Evolutionary conservation across 306 rosid species (phyloP).

Genomic region (Calophaca sinica): DNA sequence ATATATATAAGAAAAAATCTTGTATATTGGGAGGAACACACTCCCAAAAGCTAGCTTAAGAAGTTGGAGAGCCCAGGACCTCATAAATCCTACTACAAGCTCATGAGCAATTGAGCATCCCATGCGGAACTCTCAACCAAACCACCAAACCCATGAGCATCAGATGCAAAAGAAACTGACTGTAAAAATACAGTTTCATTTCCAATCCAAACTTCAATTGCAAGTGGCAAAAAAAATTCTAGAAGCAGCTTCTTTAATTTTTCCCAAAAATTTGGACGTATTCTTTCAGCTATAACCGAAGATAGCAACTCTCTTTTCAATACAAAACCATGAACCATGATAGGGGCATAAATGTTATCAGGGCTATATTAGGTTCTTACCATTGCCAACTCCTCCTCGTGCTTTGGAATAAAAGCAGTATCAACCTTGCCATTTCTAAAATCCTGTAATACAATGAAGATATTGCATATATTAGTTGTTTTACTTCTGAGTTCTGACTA

Average conservation of each 20-base stretch:
- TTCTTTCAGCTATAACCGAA: constrained; percentile 1
- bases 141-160: neutral
- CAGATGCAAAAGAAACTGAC: neutral
- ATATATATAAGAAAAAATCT: neutral
- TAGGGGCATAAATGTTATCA: neutral
- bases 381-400: constrained; percentile 80
- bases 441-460: constrained; percentile 62
- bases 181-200: neutral
- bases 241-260: constrained; percentile 1
- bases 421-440: constrained; percentile 91
- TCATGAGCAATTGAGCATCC: no score
- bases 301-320: constrained; percentile 9
- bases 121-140: no score
- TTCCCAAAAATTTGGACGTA: neutral
- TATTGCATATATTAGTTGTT: constrained; percentile 26
- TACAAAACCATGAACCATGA: constrained; percentile 1
- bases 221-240: no score
- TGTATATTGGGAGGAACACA: no score
- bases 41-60: no score
- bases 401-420: constrained; percentile 96
- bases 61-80: no score
- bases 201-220: constrained; percentile 5
- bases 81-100: no score
- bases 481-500: constrained; percentile 17
- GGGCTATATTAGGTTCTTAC: constrained; percentile 54